These are phyloP conservation scores for Metarhizium brunneum DNA, from an alignment of 2,329 filamentous ascomycete species.

Conservation along the genomic window DNA sequence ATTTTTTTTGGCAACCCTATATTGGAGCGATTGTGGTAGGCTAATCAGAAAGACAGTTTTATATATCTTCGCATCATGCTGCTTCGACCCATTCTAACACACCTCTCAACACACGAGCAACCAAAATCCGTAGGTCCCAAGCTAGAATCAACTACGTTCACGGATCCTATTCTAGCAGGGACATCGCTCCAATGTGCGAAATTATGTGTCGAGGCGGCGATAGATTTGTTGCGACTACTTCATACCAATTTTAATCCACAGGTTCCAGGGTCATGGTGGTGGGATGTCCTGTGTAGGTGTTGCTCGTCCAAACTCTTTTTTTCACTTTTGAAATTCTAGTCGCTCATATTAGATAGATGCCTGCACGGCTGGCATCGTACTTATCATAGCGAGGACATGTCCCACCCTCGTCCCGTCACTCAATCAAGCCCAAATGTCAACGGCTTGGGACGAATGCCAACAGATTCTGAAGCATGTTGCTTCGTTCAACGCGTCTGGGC, in stretches of 20 bases:
- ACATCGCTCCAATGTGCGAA: constrained; percentile 17
- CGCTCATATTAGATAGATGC: constrained; percentile 6
- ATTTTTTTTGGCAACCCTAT: too few relatives aligned
- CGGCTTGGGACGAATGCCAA: constrained; percentile 7
- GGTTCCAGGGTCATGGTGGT: constrained; percentile 25
- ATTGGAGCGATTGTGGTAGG: too few relatives aligned
- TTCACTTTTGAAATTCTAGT: neutral
- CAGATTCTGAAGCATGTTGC: constrained; percentile 4
- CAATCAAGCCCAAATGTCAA: neutral
- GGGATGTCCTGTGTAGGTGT: constrained; percentile 27
- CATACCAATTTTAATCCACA: constrained; percentile 18
- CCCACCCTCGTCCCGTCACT: neutral
- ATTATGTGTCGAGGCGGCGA: constrained; percentile 19
- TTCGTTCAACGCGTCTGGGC: constrained; percentile 1
- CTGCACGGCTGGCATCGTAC: constrained; percentile 10
- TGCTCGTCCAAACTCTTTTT: too few relatives aligned
- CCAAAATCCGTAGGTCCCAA: neutral
- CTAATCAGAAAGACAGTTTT: neutral
- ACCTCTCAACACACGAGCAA: constrained; percentile 12
- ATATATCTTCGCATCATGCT: constrained; percentile 10
- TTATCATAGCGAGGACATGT: constrained; percentile 9
- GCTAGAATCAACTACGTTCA: constrained; percentile 1
- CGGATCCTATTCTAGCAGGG: constrained; percentile 1
- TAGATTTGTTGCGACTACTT: constrained; percentile 20
- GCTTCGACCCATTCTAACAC: constrained; percentile 12